Conservation (phyloP, 2,329 filamentous ascomycete genomes). For the Pseudocercospora macadamiae region DNA sequence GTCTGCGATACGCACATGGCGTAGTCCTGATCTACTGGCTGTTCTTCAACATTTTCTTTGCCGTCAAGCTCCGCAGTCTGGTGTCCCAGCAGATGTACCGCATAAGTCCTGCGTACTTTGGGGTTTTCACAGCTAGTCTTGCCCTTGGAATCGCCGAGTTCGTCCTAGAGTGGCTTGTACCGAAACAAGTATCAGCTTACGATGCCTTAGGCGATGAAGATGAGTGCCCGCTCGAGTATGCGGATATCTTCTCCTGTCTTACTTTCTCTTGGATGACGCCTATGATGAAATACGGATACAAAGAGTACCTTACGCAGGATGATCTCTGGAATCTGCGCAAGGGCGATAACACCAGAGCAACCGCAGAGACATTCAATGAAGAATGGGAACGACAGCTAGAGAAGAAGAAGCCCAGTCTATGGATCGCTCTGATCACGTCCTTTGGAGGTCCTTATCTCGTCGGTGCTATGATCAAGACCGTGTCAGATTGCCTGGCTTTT, state of each 20-base stretch:
- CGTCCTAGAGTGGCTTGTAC: conserved; percentile 80
- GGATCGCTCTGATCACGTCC: conserved; percentile 80
- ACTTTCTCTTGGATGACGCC: conserved; percentile 99
- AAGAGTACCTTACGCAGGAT: conserved; percentile 86
- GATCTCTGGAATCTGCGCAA: conserved; percentile 91
- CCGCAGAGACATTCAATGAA: conserved; percentile 69
- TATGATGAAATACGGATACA: conserved; percentile 94
- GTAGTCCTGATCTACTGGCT: conserved; percentile 93
- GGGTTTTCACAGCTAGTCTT: conserved; percentile 72
- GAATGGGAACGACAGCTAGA: conserved; percentile 77
- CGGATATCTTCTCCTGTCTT: conserved; percentile 87
- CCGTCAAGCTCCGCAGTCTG: conserved; percentile 83
- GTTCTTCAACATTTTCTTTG: conserved; percentile 75
- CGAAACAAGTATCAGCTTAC: conserved; percentile 73
- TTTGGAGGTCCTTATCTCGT: conserved; percentile 84
- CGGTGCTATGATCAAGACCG: conserved; percentile 83
- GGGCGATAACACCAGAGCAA: conserved; percentile 75
- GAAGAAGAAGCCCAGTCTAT: conserved; percentile 76
- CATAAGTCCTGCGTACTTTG: conserved; percentile 72
- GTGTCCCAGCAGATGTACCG: conserved; percentile 74
- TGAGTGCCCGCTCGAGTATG: conserved; percentile 83
- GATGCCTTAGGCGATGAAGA: conserved; percentile 69
- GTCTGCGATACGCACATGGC: conserved; percentile 81
- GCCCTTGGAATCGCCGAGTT: conserved; percentile 73
- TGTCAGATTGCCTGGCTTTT: conserved; percentile 84